These are phyloP conservation scores for Globisporangium megalacanthum DNA, from an alignment of 352 stramenopile genomes.

Conservation along the genomic window DNA sequence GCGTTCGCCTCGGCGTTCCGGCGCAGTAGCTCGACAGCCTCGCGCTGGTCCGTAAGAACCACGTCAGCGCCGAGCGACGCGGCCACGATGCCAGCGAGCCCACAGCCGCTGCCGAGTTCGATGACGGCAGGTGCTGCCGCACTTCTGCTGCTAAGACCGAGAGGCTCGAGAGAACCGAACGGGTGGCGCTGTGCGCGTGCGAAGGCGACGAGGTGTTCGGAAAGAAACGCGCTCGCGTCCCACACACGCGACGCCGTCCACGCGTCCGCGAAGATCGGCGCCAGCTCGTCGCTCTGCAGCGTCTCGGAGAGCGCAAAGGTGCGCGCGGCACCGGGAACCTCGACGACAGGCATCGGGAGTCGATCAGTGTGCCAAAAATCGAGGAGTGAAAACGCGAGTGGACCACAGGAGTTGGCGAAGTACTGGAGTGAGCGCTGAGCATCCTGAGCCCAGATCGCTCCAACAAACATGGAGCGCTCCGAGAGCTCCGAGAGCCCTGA, in stretches of 20 bases:
- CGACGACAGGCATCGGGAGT: slow-evolving; percentile 27
- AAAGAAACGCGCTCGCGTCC: slow-evolving; percentile 63
- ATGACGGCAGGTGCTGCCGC: slow-evolving; percentile 29
- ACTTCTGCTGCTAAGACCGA: not conserved
- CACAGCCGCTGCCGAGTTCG: slow-evolving; percentile 76
- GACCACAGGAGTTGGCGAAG: no score
- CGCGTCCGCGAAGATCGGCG: slow-evolving; percentile 75
- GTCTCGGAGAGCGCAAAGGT: slow-evolving; percentile 73
- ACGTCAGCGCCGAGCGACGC: slow-evolving; percentile 58
- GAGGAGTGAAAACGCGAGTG: no score
- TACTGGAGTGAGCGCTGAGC: no score
- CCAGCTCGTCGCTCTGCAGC: slow-evolving; percentile 58
- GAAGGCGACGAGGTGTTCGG: slow-evolving; percentile 48
- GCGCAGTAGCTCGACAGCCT: slow-evolving; percentile 60
- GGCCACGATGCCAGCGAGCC: slow-evolving; percentile 63
- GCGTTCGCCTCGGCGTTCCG: slow-evolving; percentile 57
- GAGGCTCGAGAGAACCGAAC: not conserved
- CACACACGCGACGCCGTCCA: slow-evolving; percentile 80
- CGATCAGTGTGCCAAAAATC: slow-evolving; percentile 1
- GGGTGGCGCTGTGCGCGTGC: slow-evolving; percentile 11
- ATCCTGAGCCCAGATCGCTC: no score
- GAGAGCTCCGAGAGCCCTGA: no score
- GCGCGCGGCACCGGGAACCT: slow-evolving; percentile 23
- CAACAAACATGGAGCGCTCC: no score
- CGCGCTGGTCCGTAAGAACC: slow-evolving; percentile 63